Evolutionary conservation across 768 basidiomycete species (phyloP).

Genomic region (Tricholoma flavovirens): DNA sequence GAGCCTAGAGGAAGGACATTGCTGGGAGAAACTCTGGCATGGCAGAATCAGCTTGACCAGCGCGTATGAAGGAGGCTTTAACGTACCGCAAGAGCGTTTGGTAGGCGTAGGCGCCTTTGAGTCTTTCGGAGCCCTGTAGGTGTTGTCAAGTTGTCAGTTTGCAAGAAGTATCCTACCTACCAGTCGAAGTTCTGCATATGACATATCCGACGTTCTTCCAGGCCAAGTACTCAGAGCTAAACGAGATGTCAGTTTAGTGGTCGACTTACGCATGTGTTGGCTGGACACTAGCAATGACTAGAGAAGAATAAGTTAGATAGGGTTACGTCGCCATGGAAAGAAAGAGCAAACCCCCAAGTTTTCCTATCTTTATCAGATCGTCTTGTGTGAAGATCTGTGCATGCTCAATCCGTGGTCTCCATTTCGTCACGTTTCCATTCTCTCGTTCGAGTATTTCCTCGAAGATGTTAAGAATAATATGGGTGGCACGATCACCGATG

Average conservation of each 20-base stretch:
- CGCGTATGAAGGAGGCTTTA: constrained; percentile 1
- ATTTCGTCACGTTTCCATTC: constrained; percentile 34
- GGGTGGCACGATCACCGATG: constrained; percentile 86
- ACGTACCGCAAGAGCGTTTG: constrained; percentile 64
- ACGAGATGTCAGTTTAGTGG: not conserved
- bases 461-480: constrained; percentile 77
- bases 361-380: constrained; percentile 66
- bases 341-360: constrained; percentile 59
- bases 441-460: constrained; percentile 48
- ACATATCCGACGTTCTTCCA: constrained; percentile 83
- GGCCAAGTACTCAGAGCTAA: not conserved
- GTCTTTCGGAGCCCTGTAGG: constrained; percentile 66
- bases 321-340: not conserved
- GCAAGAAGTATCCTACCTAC: constrained; percentile 28
- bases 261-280: constrained; percentile 79
- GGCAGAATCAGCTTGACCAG: not conserved
- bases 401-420: constrained; percentile 85
- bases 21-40: constrained; percentile 42
- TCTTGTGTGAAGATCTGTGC: constrained; percentile 76
- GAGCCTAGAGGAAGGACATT: constrained; percentile 75
- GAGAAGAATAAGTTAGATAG: not conserved
- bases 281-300: constrained; percentile 89
- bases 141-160: not conserved
- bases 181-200: constrained; percentile 80
- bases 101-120: constrained; percentile 89